Conservation (phyloP, 306 rosid genomes). For the Vachellia collinsii region DNA sequence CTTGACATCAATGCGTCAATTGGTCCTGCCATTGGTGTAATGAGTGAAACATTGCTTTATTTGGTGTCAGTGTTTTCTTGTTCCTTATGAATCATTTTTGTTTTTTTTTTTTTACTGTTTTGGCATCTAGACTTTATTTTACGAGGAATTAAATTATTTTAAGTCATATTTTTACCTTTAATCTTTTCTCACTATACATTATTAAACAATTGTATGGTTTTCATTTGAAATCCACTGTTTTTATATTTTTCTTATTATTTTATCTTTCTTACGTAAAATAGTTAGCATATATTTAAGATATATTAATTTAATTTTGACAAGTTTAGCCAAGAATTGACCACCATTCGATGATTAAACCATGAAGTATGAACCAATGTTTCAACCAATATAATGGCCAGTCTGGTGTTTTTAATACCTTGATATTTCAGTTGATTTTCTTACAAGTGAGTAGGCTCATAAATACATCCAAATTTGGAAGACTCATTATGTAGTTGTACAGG, state of each 20-base stretch:
- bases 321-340: neutral
- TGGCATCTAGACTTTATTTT: neutral
- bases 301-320: neutral
- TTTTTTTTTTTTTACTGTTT: neutral
- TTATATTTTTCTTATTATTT: neutral
- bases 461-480: neutral
- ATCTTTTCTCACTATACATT: neutral
- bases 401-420: neutral
- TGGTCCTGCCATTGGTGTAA: neutral
- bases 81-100: neutral
- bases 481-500: slow-evolving; percentile 51
- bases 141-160: neutral
- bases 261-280: neutral
- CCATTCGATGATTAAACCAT: neutral
- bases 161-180: neutral
- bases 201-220: neutral
- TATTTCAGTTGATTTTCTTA: neutral
- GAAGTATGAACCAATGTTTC: neutral
- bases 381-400: neutral
- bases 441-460: neutral
- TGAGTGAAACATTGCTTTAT: slow-evolving; percentile 1
- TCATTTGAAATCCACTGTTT: neutral
- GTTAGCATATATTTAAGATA: neutral
- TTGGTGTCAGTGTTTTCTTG: neutral
- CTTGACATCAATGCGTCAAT: neutral